Percentiles rank a stretch among this genome's conserved stretches.
phyloP scores from a whole-genome alignment of 192 early-diverging fungal species.

The Cetraspora pellucida region DNA sequence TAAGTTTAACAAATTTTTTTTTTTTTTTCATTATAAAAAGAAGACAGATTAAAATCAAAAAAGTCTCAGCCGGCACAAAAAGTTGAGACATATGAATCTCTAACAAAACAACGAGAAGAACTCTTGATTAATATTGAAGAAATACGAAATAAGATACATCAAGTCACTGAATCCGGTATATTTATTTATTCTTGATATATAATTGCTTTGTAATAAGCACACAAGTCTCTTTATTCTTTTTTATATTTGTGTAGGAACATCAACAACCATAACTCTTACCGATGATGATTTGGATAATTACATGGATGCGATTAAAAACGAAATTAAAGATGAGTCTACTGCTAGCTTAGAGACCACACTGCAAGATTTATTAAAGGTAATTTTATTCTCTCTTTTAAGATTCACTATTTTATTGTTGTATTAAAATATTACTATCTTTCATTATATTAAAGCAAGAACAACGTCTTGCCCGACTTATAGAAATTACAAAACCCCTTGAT shows the following conservation, averaged over 20 bases:
- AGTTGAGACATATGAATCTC: conserved; percentile 70
- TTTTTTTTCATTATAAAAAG: conserved; percentile 20
- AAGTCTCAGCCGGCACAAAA: conserved; percentile 37
- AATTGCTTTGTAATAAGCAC: too few species aligned
- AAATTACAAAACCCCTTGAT: conserved; percentile 52
- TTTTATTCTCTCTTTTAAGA: not conserved
- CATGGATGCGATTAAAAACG: conserved; percentile 58
- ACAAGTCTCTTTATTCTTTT: not conserved
- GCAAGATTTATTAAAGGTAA: conserved; percentile 51
- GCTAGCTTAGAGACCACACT: conserved; percentile 47
- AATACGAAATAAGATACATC: conserved; percentile 37
- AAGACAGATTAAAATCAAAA: conserved; percentile 33
- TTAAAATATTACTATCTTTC: not conserved
- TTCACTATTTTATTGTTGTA: not conserved
- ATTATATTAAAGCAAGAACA: conserved; percentile 42
- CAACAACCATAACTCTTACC: conserved; percentile 34
- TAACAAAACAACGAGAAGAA: conserved; percentile 44
- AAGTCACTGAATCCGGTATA: not conserved
- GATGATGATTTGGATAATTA: conserved; percentile 68
- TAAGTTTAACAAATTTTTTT: not conserved
- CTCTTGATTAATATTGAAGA: conserved; percentile 36
- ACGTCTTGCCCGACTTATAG: conserved; percentile 45
- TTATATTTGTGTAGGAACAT: conserved; percentile 20
- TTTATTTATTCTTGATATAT: not conserved
- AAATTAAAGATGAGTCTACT: conserved; percentile 45